Conservation (phyloP, 2,329 filamentous ascomycete species). For the Colletotrichum eleusines region DNA sequence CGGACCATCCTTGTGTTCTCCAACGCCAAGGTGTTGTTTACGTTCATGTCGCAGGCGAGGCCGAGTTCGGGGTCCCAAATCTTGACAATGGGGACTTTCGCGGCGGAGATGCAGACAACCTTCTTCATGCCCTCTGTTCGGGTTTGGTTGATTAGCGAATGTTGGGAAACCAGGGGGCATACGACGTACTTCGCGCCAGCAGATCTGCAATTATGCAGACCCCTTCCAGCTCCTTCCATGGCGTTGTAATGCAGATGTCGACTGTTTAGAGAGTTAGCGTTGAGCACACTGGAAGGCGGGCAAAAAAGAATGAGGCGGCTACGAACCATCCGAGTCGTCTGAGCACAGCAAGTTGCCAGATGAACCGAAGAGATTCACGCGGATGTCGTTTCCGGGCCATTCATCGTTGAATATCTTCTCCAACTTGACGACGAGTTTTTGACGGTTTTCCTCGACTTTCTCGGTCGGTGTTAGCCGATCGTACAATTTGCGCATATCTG, state of each 20-base stretch:
- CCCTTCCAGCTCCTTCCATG: constrained; percentile 86
- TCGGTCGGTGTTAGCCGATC: constrained; percentile 84
- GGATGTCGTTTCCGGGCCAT: constrained; percentile 92
- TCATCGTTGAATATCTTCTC: constrained; percentile 88
- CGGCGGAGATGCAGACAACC: constrained; percentile 92
- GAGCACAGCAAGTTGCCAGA: constrained; percentile 96
- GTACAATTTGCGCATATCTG: constrained; percentile 89
- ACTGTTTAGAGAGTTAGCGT: constrained; percentile 67
- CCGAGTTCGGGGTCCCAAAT: constrained; percentile 95
- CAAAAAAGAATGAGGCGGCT: not conserved
- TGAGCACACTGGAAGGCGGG: not conserved
- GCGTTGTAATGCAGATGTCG: constrained; percentile 96
- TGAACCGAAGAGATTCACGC: constrained; percentile 95
- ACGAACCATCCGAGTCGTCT: constrained; percentile 92
- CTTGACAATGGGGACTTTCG: constrained; percentile 98
- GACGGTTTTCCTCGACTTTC: constrained; percentile 81
- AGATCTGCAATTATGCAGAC: constrained; percentile 93
- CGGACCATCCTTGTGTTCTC: constrained; percentile 99
- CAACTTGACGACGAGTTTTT: constrained; percentile 85
- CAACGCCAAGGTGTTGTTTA: constrained; percentile 94
- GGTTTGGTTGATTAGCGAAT: constrained; percentile 14
- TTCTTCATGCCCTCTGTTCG: constrained; percentile 92
- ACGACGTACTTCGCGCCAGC: constrained; percentile 81
- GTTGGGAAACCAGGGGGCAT: not conserved
- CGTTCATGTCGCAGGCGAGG: constrained; percentile 96